Base-by-base conservation (phyloP, 164 flowering plant genomes). In the Berberis vulgaris region DNA sequence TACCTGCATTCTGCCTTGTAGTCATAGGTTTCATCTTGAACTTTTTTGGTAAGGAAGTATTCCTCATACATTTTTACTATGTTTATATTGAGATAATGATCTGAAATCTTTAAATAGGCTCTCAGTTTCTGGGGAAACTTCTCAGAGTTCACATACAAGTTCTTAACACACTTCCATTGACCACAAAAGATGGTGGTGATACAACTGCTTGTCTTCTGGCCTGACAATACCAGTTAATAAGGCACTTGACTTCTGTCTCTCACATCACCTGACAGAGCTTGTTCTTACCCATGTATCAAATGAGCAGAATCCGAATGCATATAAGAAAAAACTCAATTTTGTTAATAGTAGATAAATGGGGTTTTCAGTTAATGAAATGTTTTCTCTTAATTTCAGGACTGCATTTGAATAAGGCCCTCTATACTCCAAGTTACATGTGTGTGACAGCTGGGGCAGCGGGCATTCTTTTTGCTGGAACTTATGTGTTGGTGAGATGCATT, bases 331-430 rank as follows among this genome's bases (percentile, higher is more conserved):
- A 26, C 26, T 26, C 26, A 26, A 26, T 26, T 47, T 47, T 26
- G 26, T 26, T 26, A 26, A 26, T 26, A 26, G 26, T 26, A 26
- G 26, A 26, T 26, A 26, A 26, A 3, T 59, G 38, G 4, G 44
- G 26, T 9, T 43, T 10, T 43, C 13, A 8, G 26, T 6, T 6
- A 41, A 5, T 39, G 3, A 41, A 13, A 11, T 42, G 11, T 59
- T 59, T 6, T 3, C 60, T 59, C 12, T 2, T 65, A 72, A 54
- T 58, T 55, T 45, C 60, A 85, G 96, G 91, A 54, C 68, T 89
- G 84, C 89, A 78, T 70, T 57, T 87, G 44, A 89, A 89, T 78
- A 89, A 89, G 76, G 82, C 72, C 68, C 86, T 89, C 10, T 89
- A 87, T 76, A 61, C 84, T 6, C 63, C 82, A 68, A 85, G 91